Evolutionary conservation across 495 filamentous ascomycete genomes (phyloP).

Genomic region (Neurospora terricola): DNA sequence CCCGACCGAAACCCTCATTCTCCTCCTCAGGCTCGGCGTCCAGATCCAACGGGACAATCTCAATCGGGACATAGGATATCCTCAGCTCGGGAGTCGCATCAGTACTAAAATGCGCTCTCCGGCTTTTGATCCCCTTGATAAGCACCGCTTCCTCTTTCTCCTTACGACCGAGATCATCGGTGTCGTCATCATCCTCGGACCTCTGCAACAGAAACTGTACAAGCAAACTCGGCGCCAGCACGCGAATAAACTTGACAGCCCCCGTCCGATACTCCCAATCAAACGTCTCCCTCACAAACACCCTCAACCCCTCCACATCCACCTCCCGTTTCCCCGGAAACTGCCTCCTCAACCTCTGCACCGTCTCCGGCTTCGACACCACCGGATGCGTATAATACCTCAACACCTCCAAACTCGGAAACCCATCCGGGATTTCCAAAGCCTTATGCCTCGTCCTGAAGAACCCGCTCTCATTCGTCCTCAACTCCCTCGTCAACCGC

Average conservation of each 20-base stretch:
- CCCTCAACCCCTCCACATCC: slow-evolving; percentile 56
- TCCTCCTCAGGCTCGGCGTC: slow-evolving; percentile 54
- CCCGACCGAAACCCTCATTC: slow-evolving; percentile 32
- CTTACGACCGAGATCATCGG: slow-evolving; percentile 31
- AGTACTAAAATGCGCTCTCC: slow-evolving; percentile 57
- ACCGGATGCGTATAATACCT: slow-evolving; percentile 79
- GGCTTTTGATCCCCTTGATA: slow-evolving; percentile 52
- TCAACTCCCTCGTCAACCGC: slow-evolving; percentile 61
- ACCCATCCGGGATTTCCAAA: slow-evolving; percentile 66
- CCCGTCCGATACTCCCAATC: slow-evolving; percentile 74
- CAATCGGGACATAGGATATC: slow-evolving; percentile 62
- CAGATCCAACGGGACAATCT: slow-evolving; percentile 70
- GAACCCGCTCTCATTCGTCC: slow-evolving; percentile 73
- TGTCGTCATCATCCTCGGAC: slow-evolving; percentile 10
- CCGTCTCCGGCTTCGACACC: slow-evolving; percentile 53
- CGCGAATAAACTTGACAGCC: slow-evolving; percentile 74
- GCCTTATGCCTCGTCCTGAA: slow-evolving; percentile 67
- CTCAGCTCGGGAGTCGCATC: slow-evolving; percentile 70
- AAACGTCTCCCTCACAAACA: slow-evolving; percentile 68
- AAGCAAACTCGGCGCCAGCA: slow-evolving; percentile 69
- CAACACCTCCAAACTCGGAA: slow-evolving; percentile 69
- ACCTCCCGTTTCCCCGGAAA: slow-evolving; percentile 56
- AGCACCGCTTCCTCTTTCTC: slow-evolving; percentile 38
- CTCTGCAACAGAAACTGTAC: slow-evolving; percentile 48
- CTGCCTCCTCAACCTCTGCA: slow-evolving; percentile 46